Evolutionary conservation across 352 stramenopile species (phyloP).

Genomic region (Pythium dissotocum): DNA sequence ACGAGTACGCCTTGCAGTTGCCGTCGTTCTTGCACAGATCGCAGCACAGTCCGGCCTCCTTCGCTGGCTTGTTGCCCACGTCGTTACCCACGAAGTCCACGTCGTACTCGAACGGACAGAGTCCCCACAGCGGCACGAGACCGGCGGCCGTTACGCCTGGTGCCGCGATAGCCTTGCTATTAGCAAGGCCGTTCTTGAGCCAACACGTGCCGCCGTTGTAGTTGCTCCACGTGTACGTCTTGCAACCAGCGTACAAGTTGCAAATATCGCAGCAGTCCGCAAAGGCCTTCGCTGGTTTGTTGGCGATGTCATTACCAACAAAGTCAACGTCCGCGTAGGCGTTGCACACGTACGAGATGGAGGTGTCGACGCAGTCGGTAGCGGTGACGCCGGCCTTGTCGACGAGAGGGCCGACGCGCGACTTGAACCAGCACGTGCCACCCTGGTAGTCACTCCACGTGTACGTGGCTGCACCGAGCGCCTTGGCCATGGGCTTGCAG

Average conservation of each 20-base stretch:
- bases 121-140: neutral
- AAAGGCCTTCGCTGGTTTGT: constrained; percentile 4
- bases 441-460: neutral
- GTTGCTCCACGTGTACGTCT: constrained; percentile 40
- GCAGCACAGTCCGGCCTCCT: neutral
- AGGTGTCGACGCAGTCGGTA: constrained; percentile 5
- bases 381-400: neutral
- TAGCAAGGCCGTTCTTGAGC: neutral
- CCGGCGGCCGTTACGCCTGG: neutral
- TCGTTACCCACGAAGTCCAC: neutral
- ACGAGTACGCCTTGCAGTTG: constrained; percentile 24
- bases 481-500: neutral
- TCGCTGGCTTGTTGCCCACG: constrained; percentile 1
- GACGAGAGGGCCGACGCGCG: neutral
- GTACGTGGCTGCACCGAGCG: neutral
- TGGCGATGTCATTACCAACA: neutral
- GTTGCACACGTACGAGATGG: constrained; percentile 3
- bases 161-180: neutral
- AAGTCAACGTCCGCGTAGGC: neutral
- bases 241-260: neutral
- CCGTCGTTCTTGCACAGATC: neutral
- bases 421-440: constrained; percentile 6
- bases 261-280: constrained; percentile 4
- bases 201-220: constrained; percentile 49
- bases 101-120: neutral